A percentile compares a stretch with the other conserved stretches of the same genome.
These are phyloP conservation scores for Camellia sinensis DNA, from an alignment of 148 eudicot genomes.

Conservation along the genomic window DNA sequence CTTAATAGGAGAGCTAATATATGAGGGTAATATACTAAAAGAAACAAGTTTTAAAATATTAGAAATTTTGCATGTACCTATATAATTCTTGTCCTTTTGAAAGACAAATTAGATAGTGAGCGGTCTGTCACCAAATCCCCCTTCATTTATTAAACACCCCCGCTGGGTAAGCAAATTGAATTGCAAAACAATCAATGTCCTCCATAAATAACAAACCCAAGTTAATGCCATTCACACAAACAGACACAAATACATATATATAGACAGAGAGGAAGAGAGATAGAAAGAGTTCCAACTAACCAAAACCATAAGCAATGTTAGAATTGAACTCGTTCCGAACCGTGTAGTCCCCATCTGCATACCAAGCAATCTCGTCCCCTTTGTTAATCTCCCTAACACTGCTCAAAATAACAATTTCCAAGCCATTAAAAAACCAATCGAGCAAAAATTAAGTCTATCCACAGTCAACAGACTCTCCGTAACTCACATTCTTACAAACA, in stretches of 20 bases:
- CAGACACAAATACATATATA: background rate
- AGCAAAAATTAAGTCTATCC: background rate
- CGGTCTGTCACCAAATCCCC: too few relatives aligned
- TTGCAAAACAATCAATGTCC: too few relatives aligned
- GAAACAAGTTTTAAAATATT: too few relatives aligned
- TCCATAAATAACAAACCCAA: too few relatives aligned
- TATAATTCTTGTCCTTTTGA: too few relatives aligned
- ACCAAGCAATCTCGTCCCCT: constrained; percentile 47
- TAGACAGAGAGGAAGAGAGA: background rate
- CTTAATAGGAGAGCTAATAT: too few relatives aligned
- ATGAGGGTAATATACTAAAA: too few relatives aligned
- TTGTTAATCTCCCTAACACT: constrained; percentile 42
- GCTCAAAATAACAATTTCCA: constrained; percentile 2
- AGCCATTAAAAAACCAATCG: background rate
- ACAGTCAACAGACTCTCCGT: background rate
- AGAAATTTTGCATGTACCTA: too few relatives aligned
- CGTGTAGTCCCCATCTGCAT: constrained; percentile 44
- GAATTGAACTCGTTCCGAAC: constrained; percentile 41
- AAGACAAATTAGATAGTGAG: too few relatives aligned
- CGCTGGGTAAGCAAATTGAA: too few relatives aligned
- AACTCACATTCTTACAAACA: background rate
- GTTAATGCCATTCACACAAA: too few relatives aligned
- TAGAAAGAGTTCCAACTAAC: constrained; percentile 17
- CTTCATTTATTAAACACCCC: too few relatives aligned
- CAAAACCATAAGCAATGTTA: constrained; percentile 32